Evolutionary conservation across 441 rosid genomes (phyloP), one percentile per base, ranked within the genome.

Genomic region (Erodium moschatum): DNA sequence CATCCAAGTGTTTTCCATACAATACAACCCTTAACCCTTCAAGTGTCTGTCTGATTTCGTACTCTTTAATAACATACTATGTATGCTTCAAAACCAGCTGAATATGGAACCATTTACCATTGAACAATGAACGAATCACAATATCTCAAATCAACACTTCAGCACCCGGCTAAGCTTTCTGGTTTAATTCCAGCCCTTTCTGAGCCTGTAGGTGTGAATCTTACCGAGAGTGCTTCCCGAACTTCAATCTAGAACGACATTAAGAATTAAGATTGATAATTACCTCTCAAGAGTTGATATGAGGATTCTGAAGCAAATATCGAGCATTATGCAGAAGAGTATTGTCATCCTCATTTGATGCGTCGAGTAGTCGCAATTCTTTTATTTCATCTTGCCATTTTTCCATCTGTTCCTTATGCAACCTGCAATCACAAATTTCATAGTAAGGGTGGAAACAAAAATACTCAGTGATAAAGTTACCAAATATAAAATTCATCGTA

Each of bases 381-480:
- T 82, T 86, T 70, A 89, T 85, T 81, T 89, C 95, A 21, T 89
- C 93, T 74, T 89, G 93, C 96, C 98, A 91, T 74, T 85, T 91
- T 76, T 87, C 96, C 69, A 88, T 79, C 50, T 84, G 86, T 70
- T 91, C 97, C 84, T 79, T 87, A 66, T 88, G 92, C 65, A 89
- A 78, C 89, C 97, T 91, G 84, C 75, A 63, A 33, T 67, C 15
- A 77, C 21, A 40, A 69, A 18, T 40, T 61, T 69, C 16, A 24
- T 18, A 67, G 0, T 2, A n/a, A 58, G 29, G 3, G 67, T 19
- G 29, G 12, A 18, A 12, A 6, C 6, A 54, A 27, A 27, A 6
- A 61, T 11, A 40, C 13, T 50, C 31, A 4, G 46, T 35, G 9
- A 56, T 19, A 20, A 9, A 9, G 0, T 18, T 18, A 56, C 4